These are phyloP conservation scores for Fusarium oligoseptatum DNA, from an alignment of 2,329 filamentous ascomycete genomes.

Conservation along the genomic window DNA sequence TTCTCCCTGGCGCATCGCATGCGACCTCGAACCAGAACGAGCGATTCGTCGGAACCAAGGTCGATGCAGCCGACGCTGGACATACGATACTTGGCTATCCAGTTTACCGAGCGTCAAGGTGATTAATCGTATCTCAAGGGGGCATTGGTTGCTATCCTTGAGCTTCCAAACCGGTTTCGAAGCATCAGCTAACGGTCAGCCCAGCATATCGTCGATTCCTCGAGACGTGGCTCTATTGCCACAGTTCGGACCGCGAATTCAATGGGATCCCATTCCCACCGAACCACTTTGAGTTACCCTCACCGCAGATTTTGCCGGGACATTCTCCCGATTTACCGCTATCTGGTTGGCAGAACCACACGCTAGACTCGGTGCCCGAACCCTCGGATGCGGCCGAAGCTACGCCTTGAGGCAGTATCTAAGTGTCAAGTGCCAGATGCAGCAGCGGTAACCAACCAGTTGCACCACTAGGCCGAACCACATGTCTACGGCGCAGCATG, in stretches of 20 bases:
- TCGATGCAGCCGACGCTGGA: slow-evolving; percentile 50
- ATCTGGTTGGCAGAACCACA: slow-evolving; percentile 43
- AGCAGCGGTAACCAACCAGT: slow-evolving; percentile 33
- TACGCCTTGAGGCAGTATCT: slow-evolving; percentile 33
- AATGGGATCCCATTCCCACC: slow-evolving; percentile 60
- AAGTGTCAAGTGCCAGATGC: slow-evolving; percentile 17
- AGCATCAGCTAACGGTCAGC: slow-evolving; percentile 44
- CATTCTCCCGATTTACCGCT: slow-evolving; percentile 44
- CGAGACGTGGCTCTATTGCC: slow-evolving; percentile 60
- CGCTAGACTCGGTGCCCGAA: slow-evolving; percentile 43
- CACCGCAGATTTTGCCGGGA: slow-evolving; percentile 58
- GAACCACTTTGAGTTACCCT: slow-evolving; percentile 61
- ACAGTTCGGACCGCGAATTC: slow-evolving; percentile 62
- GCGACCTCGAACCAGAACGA: slow-evolving; percentile 54
- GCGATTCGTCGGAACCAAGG: slow-evolving; percentile 42
- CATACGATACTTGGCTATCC: slow-evolving; percentile 63
- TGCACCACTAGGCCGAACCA: slow-evolving; percentile 41
- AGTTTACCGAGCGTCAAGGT: slow-evolving; percentile 64
- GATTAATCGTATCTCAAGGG: slow-evolving; percentile 20
- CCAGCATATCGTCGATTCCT: slow-evolving; percentile 59
- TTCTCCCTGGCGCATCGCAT: slow-evolving; percentile 60
- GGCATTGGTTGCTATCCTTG: slow-evolving; percentile 17
- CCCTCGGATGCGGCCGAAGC: slow-evolving; percentile 44
- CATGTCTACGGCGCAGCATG: slow-evolving; percentile 38
- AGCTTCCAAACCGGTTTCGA: slow-evolving; percentile 18